A percentile compares a stretch with the other conserved stretches of the same genome.
Conservation (phyloP, 345 rosid genomes). For the Durio zibethinus region DNA sequence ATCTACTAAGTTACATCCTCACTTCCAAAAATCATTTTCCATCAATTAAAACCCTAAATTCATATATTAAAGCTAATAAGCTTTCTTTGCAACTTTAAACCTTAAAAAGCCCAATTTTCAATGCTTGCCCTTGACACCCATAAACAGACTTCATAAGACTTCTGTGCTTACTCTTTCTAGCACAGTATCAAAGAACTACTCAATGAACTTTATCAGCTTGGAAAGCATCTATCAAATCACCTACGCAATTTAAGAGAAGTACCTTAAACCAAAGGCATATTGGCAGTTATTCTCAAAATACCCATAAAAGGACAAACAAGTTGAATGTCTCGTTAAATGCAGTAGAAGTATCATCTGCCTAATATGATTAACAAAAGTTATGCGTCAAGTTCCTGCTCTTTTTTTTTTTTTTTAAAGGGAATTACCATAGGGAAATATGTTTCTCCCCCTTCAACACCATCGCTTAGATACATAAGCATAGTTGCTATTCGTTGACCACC, state of each 20-base stretch:
- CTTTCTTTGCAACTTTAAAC: neutral
- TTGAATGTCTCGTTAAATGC: neutral
- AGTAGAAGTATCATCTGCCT: neutral
- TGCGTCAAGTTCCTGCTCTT: neutral
- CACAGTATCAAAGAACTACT: neutral
- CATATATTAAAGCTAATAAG: neutral
- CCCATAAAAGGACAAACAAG: neutral
- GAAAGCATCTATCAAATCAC: neutral
- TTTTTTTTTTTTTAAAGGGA: neutral
- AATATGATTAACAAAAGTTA: neutral
- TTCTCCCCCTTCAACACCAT: constrained; percentile 93
- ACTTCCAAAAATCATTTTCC: neutral
- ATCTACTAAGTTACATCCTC: neutral
- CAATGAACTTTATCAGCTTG: too few species aligned
- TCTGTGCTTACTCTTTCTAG: neutral
- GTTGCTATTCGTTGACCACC: constrained; percentile 97
- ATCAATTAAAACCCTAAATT: neutral
- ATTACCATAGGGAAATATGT: constrained; percentile 91
- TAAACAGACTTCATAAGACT: neutral
- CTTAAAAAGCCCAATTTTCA: neutral
- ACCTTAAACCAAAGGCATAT: neutral
- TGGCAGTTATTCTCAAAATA: neutral
- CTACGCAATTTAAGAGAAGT: neutral
- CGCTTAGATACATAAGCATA: constrained; percentile 87
- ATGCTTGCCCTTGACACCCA: neutral